Percentiles rank a stretch among this genome's conserved stretches.
Evolutionary conservation across 495 filamentous ascomycete genomes (phyloP).

Genomic region (Penicillium angulare): DNA sequence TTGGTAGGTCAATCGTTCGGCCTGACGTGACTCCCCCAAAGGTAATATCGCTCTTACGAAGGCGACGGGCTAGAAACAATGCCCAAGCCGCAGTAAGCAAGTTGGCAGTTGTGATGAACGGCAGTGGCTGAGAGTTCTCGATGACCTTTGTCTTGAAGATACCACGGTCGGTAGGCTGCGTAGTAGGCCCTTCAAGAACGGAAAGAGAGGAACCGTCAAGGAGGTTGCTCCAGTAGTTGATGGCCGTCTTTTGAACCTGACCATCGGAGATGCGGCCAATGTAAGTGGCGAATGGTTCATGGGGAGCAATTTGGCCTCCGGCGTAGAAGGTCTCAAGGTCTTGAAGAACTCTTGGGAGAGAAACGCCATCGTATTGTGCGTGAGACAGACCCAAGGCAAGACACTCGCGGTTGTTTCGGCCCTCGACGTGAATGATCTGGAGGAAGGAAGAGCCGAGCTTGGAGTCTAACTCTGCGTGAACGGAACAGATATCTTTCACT

Average conservation of each 20-base stretch:
- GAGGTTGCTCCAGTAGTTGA: conserved; percentile 51
- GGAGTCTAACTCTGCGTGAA: conserved; percentile 41
- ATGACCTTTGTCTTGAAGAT: conserved; percentile 38
- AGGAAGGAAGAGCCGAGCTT: conserved; percentile 56
- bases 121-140: conserved; percentile 38
- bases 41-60: conserved; percentile 48
- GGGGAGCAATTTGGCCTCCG: conserved; percentile 23
- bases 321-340: conserved; percentile 48
- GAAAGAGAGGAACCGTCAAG: conserved; percentile 50
- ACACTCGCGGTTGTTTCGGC: conserved; percentile 34
- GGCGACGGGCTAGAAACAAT: conserved; percentile 51
- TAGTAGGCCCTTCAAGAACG: conserved; percentile 33
- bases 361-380: conserved; percentile 68
- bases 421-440: conserved; percentile 49
- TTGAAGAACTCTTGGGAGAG: conserved; percentile 54
- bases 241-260: conserved; percentile 14
- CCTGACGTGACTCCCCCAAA: conserved; percentile 61
- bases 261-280: conserved; percentile 25
- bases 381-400: conserved; percentile 62
- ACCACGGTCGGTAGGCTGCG: conserved; percentile 35
- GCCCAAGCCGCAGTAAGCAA: conserved; percentile 65
- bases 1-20: conserved; percentile 42
- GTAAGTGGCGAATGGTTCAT: conserved; percentile 55
- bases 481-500: conserved; percentile 34
- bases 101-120: conserved; percentile 55